A percentile compares a stretch with the other conserved stretches of the same genome.
Evolutionary conservation across 768 basidiomycete species (phyloP).

Genomic region (Hemileccinum rubropunctum): DNA sequence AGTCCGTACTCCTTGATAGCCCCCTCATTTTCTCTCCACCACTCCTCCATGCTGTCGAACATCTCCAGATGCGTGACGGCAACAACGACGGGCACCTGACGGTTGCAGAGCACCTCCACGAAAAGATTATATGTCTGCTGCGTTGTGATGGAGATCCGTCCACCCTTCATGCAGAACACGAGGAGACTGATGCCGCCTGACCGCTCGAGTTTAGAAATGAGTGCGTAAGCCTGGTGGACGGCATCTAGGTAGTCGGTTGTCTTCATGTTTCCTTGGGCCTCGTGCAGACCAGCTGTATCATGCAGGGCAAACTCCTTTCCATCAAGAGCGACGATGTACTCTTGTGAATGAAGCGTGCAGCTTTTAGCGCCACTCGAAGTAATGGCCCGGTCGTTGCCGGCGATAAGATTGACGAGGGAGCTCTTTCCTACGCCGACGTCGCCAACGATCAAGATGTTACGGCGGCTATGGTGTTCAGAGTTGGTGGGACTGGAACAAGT

Average conservation of each 20-base stretch:
- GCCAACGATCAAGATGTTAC: constrained; percentile 28
- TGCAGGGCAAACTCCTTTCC: constrained; percentile 19
- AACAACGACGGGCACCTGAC: constrained; percentile 30
- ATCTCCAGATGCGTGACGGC: constrained; percentile 37
- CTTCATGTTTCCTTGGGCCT: constrained; percentile 24
- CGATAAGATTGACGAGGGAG: constrained; percentile 41
- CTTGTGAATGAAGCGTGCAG: constrained; percentile 33
- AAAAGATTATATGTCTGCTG: constrained; percentile 35
- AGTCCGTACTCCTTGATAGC: constrained; percentile 34
- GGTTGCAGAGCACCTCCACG: constrained; percentile 37
- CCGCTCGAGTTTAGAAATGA: constrained; percentile 32
- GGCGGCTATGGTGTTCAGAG: constrained; percentile 10
- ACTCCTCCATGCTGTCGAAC: constrained; percentile 33
- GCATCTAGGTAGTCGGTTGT: constrained; percentile 23
- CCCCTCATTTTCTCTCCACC: constrained; percentile 39
- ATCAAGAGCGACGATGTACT: constrained; percentile 21
- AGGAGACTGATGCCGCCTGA: constrained; percentile 28
- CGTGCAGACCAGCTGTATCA: constrained; percentile 30
- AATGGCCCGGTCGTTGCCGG: constrained; percentile 21
- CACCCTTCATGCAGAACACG: constrained; percentile 31
- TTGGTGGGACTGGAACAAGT: constrained; percentile 12
- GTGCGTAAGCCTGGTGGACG: constrained; percentile 28
- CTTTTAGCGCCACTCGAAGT: constrained; percentile 32
- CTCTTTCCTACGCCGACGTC: constrained; percentile 37
- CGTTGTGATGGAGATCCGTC: constrained; percentile 22